phyloP scores from a whole-genome alignment of 1,284 basidiomycete species.

The Ceratobasidium sp. region DNA sequence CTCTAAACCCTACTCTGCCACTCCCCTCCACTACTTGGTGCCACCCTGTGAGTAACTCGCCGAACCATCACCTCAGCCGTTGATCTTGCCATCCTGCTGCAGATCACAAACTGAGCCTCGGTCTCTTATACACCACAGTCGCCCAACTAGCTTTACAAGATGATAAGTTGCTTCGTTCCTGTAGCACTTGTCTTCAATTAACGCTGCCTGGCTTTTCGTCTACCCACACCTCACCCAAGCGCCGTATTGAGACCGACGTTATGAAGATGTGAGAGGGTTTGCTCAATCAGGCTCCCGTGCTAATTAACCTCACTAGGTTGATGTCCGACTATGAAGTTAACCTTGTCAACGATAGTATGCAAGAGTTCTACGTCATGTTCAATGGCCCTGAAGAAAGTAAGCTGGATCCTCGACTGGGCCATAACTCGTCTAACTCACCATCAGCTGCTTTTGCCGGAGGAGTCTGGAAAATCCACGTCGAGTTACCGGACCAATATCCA shows the following conservation, averaged over 20 bases:
- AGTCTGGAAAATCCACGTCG: constrained; percentile 99
- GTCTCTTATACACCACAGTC: constrained; percentile 34
- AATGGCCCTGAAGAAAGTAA: constrained; percentile 92
- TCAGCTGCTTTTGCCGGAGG: constrained; percentile 94
- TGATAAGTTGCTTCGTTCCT: constrained; percentile 28
- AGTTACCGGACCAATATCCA: constrained; percentile 98
- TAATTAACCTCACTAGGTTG: constrained; percentile 60
- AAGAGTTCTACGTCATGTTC: constrained; percentile 98
- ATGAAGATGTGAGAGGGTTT: constrained; percentile 87
- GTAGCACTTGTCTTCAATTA: constrained; percentile 23
- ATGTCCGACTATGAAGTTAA: constrained; percentile 98
- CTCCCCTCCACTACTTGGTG: constrained; percentile 3
- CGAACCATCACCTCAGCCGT: constrained; percentile 25
- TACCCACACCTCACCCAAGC: constrained; percentile 74
- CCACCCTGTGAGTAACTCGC: constrained; percentile 17
- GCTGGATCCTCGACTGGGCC: constrained; percentile 46
- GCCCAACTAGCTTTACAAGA: constrained; percentile 27
- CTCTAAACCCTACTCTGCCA: constrained; percentile 5
- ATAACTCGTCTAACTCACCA: constrained; percentile 35
- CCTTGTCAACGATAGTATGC: constrained; percentile 98
- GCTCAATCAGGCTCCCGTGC: background rate
- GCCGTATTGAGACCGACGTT: constrained; percentile 98
- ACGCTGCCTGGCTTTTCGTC: constrained; percentile 31
- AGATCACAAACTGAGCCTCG: constrained; percentile 38
- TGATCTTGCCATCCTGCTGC: constrained; percentile 36